Evolutionary conservation across 2,329 filamentous ascomycete genomes (phyloP), one percentile per base, ranked within the genome.

Genomic region (Myriosclerotinia scirpicola): DNA sequence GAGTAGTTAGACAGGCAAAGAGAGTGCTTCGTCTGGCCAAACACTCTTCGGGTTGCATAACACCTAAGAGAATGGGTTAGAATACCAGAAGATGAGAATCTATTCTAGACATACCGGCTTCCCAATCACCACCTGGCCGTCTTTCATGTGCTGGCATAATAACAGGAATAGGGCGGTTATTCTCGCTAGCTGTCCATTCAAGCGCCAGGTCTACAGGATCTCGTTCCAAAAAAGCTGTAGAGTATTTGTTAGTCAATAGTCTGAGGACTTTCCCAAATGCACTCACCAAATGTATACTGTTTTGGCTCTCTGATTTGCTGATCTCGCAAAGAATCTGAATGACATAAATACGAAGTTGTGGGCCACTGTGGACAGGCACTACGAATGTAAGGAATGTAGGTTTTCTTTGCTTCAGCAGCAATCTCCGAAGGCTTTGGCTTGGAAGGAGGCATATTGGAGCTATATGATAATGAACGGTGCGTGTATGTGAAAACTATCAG

Each of bases 61-160:
- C 79, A 12, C 84, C 84, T 46, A 22, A 81, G 76, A 65, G 76
- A 40, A 48, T 36, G 56, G 69, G 55, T 70, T 60, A 61, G n/a
- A 52, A 46, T 53, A 38, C 58, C 22, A 11, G 26, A 36, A 38
- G 34, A n/a, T 44, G 26, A 64, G 3, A 14, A 40, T 7, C 30
- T 40, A 48, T 12, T 34, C 40, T 15, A 63, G 26, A 48, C 48
- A 79, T 81, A 68, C 82, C 83, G 8, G 84, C 89, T 72, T 92
- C 90, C 90, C 90, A 93, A 75, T 93, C 90, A n/a, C 90, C 90
- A 12, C 90, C 90, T 0, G 90, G 84, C 48, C 89, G 83, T 74
- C 89, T 90, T 76, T 93, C 90, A 78, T 93, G 91, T 58, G 90
- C 90, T 36, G 75, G 73, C 72, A 75, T 75, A 30, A 75, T 75